These are phyloP conservation scores for Breviolum minutum DNA, from an alignment of 73 alveolate species.

Conservation along the genomic window DNA sequence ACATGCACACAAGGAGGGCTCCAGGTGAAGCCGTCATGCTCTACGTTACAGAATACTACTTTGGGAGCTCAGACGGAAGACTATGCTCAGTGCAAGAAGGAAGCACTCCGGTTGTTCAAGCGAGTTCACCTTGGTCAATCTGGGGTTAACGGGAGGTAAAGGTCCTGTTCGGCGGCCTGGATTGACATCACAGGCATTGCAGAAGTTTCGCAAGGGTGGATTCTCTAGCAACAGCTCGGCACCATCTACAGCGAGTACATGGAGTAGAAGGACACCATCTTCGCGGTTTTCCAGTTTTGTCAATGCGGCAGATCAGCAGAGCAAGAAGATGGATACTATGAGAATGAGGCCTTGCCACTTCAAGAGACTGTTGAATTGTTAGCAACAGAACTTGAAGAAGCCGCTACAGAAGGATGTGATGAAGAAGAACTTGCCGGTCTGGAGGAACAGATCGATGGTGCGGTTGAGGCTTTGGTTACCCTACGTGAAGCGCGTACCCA, in stretches of 20 bases:
- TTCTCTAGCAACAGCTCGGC: no score
- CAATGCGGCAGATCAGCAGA: no score
- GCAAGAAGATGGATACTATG: neutral
- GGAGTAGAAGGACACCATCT: no score
- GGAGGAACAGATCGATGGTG: neutral
- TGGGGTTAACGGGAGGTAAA: no score
- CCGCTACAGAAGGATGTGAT: neutral
- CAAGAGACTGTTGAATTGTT: neutral
- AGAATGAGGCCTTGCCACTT: neutral
- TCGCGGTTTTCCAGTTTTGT: no score
- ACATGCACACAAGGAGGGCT: neutral
- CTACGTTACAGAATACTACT: neutral
- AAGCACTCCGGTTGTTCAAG: slow-evolving; percentile 8
- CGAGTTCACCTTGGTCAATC: neutral
- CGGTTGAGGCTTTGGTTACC: slow-evolving; percentile 10
- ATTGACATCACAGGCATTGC: no score
- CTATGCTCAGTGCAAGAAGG: neutral
- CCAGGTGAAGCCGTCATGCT: neutral
- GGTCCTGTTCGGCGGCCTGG: no score
- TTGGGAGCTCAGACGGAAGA: neutral
- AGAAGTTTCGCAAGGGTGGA: no score
- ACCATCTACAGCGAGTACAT: no score
- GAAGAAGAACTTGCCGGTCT: neutral
- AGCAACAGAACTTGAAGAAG: neutral
- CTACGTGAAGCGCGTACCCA: neutral